Evolutionary conservation across 2,329 filamentous ascomycete genomes (phyloP).

Genomic region (Cercospora sp.): DNA sequence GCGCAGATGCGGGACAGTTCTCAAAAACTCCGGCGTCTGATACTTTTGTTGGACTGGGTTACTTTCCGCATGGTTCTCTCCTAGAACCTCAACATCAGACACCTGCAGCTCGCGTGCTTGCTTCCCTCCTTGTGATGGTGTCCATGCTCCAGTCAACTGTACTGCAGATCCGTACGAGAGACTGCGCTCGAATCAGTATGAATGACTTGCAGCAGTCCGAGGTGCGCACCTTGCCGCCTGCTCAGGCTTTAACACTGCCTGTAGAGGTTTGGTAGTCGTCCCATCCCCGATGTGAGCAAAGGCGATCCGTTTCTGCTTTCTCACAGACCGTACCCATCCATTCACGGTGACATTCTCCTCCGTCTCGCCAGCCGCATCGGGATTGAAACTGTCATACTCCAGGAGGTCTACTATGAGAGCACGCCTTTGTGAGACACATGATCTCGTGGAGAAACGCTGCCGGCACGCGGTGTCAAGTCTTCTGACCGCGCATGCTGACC

Average conservation of each 20-base stretch:
- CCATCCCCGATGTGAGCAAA: conserved; percentile 89
- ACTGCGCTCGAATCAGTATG: conserved; percentile 49
- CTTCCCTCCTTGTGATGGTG: conserved; percentile 62
- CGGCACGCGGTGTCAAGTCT: conserved; percentile 15
- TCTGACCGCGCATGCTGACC: conserved; percentile 25
- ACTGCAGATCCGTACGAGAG: conserved; percentile 81
- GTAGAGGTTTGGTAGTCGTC: conserved; percentile 74
- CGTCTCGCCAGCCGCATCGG: conserved; percentile 13
- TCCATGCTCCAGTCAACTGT: conserved; percentile 75
- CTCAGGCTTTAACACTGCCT: conserved; percentile 74
- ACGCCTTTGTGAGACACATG: conserved; percentile 24
- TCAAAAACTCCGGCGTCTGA: conserved; percentile 83
- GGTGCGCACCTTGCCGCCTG: conserved; percentile 69
- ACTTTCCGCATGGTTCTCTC: conserved; percentile 79
- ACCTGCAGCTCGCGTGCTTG: conserved; percentile 83
- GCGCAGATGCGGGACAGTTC: conserved; percentile 84
- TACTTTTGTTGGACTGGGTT: conserved; percentile 97
- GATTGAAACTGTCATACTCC: conserved; percentile 20
- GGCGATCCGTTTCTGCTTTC: conserved; percentile 79
- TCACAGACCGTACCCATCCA: conserved; percentile 80
- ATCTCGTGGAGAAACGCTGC: conserved; percentile 19
- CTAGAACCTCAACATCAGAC: conserved; percentile 67
- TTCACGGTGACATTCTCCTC: conserved; percentile 53
- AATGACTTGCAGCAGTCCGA: background rate
- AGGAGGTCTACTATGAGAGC: conserved; percentile 33